These are phyloP conservation scores for Debaryomyces sp. DNA, from an alignment of 1,139 yeast genomes.

Conservation along the genomic window DNA sequence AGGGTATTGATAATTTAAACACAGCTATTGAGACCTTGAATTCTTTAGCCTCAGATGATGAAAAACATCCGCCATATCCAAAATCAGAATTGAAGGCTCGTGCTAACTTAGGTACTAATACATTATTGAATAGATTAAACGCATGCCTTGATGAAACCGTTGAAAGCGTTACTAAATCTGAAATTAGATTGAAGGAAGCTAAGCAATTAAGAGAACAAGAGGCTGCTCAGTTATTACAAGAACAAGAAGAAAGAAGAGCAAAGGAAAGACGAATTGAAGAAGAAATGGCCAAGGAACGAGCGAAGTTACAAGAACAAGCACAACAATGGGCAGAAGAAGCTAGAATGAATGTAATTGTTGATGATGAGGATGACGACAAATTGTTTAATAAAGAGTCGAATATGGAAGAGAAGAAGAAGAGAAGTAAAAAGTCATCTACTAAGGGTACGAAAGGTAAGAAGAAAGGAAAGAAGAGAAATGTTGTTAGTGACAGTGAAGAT, in stretches of 20 bases:
- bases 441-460: slow-evolving; percentile 20
- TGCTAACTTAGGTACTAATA: slow-evolving; percentile 79
- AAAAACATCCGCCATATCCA: slow-evolving; percentile 70
- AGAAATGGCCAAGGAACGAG: slow-evolving; percentile 68
- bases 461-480: slow-evolving; percentile 24
- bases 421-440: slow-evolving; percentile 14
- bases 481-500: slow-evolving; percentile 35
- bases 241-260: slow-evolving; percentile 41
- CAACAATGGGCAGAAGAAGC: slow-evolving; percentile 75
- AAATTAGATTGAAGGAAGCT: slow-evolving; percentile 72
- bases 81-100: slow-evolving; percentile 80
- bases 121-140: slow-evolving; percentile 72
- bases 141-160: slow-evolving; percentile 73
- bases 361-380: slow-evolving; percentile 39
- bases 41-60: slow-evolving; percentile 56
- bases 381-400: slow-evolving; percentile 32
- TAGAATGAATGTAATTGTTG: slow-evolving; percentile 34
- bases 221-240: slow-evolving; percentile 41
- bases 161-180: slow-evolving; percentile 61
- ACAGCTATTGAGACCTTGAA: slow-evolving; percentile 65
- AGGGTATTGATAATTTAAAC: slow-evolving; percentile 59
- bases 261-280: slow-evolving; percentile 48
- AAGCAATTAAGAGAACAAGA: slow-evolving; percentile 65
- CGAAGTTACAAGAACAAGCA: slow-evolving; percentile 76
- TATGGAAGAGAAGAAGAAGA: slow-evolving; percentile 21